A percentile compares a stretch with the other conserved stretches of the same genome.
These are phyloP conservation scores for Thalassia testudinum DNA, from an alignment of 116 monocot genomes.

Conservation along the genomic window DNA sequence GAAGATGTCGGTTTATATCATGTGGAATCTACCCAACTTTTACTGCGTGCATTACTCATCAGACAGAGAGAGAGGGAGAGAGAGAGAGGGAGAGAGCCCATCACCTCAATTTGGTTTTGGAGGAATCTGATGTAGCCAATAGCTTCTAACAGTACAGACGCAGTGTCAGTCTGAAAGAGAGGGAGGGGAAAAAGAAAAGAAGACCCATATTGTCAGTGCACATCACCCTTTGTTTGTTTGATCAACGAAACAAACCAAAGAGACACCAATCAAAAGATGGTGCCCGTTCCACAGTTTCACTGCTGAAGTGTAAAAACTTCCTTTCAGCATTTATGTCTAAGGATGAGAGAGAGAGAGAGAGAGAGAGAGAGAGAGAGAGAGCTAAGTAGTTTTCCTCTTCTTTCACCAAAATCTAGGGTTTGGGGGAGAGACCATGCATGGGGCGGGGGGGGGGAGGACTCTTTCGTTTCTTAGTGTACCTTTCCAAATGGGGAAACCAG, in stretches of 20 bases:
- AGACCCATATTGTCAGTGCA: slow-evolving; percentile 12
- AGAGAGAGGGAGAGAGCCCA: slow-evolving; percentile 9
- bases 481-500: slow-evolving; percentile 82
- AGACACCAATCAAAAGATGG: neutral
- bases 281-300: too few relatives aligned
- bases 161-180: slow-evolving; percentile 94
- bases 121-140: slow-evolving; percentile 99
- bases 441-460: neutral
- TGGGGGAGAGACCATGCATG: too few relatives aligned
- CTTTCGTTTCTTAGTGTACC: slow-evolving; percentile 16
- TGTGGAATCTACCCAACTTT: slow-evolving; percentile 19
- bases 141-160: slow-evolving; percentile 88
- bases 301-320: too few relatives aligned
- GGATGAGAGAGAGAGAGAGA: too few relatives aligned
- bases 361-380: too few relatives aligned
- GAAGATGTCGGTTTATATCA: slow-evolving; percentile 18
- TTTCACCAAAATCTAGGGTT: too few relatives aligned
- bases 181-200: neutral
- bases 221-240: neutral
- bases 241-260: slow-evolving; percentile 14
- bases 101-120: slow-evolving; percentile 85
- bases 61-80: neutral
- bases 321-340: too few relatives aligned
- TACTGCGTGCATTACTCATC: slow-evolving; percentile 24
- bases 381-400: too few relatives aligned